Evolutionary conservation across 208 protist genomes (phyloP).

Genomic region (Acanthamoeba royreba): DNA sequence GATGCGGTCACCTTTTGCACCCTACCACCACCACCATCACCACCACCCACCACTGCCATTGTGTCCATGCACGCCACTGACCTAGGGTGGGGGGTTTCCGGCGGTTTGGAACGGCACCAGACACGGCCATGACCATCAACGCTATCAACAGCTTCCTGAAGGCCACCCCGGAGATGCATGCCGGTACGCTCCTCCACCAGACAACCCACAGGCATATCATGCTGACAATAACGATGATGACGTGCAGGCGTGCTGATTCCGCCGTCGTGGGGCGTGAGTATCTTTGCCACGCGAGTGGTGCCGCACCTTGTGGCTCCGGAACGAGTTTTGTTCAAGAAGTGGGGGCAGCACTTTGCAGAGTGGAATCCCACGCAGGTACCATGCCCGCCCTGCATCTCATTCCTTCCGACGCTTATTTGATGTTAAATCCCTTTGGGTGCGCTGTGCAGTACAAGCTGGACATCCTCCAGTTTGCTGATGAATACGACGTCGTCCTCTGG

Average conservation of each 20-base stretch:
- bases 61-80: background rate
- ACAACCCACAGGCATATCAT: background rate
- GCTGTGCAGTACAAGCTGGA: background rate
- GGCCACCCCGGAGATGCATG: background rate
- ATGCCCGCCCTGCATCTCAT: background rate
- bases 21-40: too few species aligned
- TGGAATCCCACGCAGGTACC: background rate
- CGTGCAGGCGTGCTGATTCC: background rate
- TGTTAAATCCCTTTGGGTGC: background rate
- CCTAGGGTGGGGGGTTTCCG: too few species aligned
- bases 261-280: background rate
- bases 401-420: background rate
- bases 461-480: background rate
- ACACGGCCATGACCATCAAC: background rate
- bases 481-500: background rate
- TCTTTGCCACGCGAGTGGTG: background rate
- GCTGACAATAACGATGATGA: background rate
- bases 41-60: background rate
- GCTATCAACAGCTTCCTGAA: conserved; percentile 12
- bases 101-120: background rate
- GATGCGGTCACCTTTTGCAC: too few species aligned
- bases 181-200: background rate
- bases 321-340: background rate
- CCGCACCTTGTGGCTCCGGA: background rate
- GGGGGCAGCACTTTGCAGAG: background rate